Evolutionary conservation across 2,329 filamentous ascomycete genomes (phyloP).

Genomic region (Myriosclerotinia duriaeana): DNA sequence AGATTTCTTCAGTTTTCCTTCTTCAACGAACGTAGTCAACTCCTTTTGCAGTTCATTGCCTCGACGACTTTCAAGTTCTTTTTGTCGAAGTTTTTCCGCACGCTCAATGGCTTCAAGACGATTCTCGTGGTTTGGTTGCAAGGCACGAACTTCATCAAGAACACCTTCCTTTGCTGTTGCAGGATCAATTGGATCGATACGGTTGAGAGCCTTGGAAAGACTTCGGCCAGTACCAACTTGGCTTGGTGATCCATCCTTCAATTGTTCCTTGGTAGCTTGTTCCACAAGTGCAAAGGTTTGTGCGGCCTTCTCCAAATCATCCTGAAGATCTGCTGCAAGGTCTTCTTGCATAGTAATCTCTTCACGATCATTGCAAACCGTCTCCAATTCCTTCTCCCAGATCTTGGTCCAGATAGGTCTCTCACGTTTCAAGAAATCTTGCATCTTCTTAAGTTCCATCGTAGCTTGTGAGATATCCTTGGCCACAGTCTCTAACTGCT

Average conservation of each 20-base stretch:
- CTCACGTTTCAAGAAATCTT: conserved; percentile 86
- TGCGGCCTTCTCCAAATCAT: conserved; percentile 91
- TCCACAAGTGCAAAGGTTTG: conserved; percentile 95
- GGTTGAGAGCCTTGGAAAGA: conserved; percentile 57
- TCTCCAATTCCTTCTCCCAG: conserved; percentile 96
- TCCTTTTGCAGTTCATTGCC: conserved; percentile 78
- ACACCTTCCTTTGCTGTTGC: conserved; percentile 85
- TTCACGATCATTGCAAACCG: conserved; percentile 93
- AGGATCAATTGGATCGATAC: conserved; percentile 61
- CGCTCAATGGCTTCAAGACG: conserved; percentile 93
- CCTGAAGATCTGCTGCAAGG: conserved; percentile 83
- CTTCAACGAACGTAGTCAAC: conserved; percentile 78
- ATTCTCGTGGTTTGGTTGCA: conserved; percentile 92
- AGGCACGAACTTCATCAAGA: conserved; percentile 85
- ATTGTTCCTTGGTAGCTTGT: conserved; percentile 96
- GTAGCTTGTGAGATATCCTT: conserved; percentile 82
- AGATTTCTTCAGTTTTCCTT: conserved; percentile 92
- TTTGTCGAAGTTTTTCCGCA: conserved; percentile 88
- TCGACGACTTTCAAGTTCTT: conserved; percentile 75
- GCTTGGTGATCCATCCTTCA: conserved; percentile 66
- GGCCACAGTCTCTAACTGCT: conserved; percentile 83
- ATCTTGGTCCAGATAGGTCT: conserved; percentile 99
- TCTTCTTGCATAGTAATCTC: conserved; percentile 96
- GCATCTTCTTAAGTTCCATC: conserved; percentile 88
- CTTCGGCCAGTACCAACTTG: conserved; percentile 52